These are phyloP conservation scores for Colletotrichum aenigma DNA, from an alignment of 2,329 filamentous ascomycete genomes.

Conservation along the genomic window DNA sequence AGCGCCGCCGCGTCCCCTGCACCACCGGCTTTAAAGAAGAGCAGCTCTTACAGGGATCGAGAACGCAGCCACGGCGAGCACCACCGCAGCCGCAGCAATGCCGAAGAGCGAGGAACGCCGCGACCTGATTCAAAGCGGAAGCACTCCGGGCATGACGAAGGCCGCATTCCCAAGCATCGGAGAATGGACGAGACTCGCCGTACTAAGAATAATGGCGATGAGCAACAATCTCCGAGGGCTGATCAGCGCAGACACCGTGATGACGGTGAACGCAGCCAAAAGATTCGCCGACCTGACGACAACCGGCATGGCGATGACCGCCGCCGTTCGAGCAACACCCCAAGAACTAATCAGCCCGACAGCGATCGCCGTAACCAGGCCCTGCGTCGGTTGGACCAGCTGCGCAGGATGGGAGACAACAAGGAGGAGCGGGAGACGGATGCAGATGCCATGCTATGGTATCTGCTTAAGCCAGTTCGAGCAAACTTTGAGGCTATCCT, in stretches of 20 bases:
- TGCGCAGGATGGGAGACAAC: conserved; percentile 52
- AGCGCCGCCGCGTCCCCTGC: conserved; percentile 76
- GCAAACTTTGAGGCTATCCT: conserved; percentile 64
- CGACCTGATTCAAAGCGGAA: conserved; percentile 66
- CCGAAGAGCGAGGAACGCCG: conserved; percentile 55
- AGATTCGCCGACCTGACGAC: conserved; percentile 40
- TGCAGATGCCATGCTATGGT: conserved; percentile 53
- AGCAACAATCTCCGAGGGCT: conserved; percentile 34
- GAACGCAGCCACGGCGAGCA: conserved; percentile 52
- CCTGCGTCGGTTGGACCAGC: conserved; percentile 44
- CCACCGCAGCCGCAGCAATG: conserved; percentile 53
- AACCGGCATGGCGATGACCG: conserved; percentile 32
- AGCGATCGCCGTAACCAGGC: conserved; percentile 44
- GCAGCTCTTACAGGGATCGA: conserved; percentile 50
- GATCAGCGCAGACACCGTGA: conserved; percentile 34
- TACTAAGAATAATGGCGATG: conserved; percentile 38
- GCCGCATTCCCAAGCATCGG: conserved; percentile 46
- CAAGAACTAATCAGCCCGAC: conserved; percentile 13
- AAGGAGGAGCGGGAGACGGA: conserved; percentile 51
- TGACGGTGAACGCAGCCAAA: conserved; percentile 28
- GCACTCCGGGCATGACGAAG: conserved; percentile 55
- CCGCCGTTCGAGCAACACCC: conserved; percentile 27
- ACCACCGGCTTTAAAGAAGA: conserved; percentile 56
- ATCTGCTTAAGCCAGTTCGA: conserved; percentile 60
- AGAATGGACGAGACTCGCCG: conserved; percentile 45